A percentile compares a stretch with the other conserved stretches of the same genome.
Evolutionary conservation across 2,329 filamentous ascomycete species (phyloP).

Genomic region (Aspergillus caelatus): DNA sequence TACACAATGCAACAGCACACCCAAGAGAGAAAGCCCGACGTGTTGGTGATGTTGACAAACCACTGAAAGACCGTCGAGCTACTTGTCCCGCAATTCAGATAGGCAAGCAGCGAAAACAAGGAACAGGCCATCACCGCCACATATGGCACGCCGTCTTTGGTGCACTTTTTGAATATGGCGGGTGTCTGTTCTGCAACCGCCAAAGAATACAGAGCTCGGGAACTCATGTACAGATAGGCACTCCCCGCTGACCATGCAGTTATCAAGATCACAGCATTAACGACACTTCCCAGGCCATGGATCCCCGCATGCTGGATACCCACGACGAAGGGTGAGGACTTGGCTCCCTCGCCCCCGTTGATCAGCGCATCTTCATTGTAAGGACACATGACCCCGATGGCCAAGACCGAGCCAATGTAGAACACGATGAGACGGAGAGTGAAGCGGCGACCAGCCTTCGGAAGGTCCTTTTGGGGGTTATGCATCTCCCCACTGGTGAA

Average conservation of each 20-base stretch:
- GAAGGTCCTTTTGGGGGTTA: slow-evolving; percentile 59
- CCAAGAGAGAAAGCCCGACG: slow-evolving; percentile 70
- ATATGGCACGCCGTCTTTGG: slow-evolving; percentile 65
- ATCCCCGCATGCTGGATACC: slow-evolving; percentile 62
- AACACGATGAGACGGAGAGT: slow-evolving; percentile 65
- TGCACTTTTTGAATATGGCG: slow-evolving; percentile 60
- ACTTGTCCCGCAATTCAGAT: slow-evolving; percentile 62
- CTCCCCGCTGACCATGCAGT: slow-evolving; percentile 79
- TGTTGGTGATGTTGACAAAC: slow-evolving; percentile 68
- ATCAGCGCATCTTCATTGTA: slow-evolving; percentile 56
- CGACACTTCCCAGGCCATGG: slow-evolving; percentile 65
- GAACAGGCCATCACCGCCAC: slow-evolving; percentile 50
- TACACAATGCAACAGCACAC: slow-evolving; percentile 63
- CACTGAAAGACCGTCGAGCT: slow-evolving; percentile 61
- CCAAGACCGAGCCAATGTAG: slow-evolving; percentile 60
- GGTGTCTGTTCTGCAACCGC: slow-evolving; percentile 67
- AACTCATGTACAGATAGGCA: slow-evolving; percentile 74
- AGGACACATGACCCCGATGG: slow-evolving; percentile 64
- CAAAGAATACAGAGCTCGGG: slow-evolving; percentile 67
- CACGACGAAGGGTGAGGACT: slow-evolving; percentile 46
- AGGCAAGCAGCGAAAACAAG: slow-evolving; percentile 63
- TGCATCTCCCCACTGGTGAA: slow-evolving; percentile 62
- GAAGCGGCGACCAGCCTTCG: slow-evolving; percentile 60
- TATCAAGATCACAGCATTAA: slow-evolving; percentile 79
- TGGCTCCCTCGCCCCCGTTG: slow-evolving; percentile 53